Base-by-base conservation (phyloP, 2,329 filamentous ascomycete genomes). In the Emericellopsis cladophorae region DNA sequence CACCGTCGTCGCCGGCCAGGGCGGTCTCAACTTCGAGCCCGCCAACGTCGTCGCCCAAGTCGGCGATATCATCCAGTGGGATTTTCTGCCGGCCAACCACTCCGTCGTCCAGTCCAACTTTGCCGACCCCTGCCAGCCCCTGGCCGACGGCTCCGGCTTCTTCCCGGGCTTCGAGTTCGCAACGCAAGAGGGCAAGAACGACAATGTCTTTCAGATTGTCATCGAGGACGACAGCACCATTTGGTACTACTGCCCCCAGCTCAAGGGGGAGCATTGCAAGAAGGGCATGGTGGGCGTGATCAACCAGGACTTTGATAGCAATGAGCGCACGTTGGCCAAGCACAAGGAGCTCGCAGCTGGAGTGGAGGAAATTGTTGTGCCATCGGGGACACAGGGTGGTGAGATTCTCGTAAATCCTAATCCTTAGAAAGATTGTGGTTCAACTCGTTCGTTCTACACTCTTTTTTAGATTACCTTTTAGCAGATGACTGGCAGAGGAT, bases 31-130 rank as follows among this genome's bases (percentile, higher is more conserved):
- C 38, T 77, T 76, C 54, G 60, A 65, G 38, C 74, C 74, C 2
- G 59, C 67, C 45, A 66, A 63, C 46, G 57, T 74, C 33, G 62
- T 61, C 3, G 73, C 72, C 15, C 53, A 58, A 10, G 43, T 64
- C 7, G 72, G 71, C 44, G 68, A 73, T 44, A 46, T 68, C 4
- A 53, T 77, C 43, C 70, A 76, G 57, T 77, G 67, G 60, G 66
- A 70, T 50, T 76, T 69, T 61, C 66, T 65, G 46, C 64, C 71
- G 8, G 51, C 48, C 43, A 72, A 68, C 57, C 72, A 75, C 62
- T 65, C 64, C 15, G 58, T 76, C 34, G 61, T 49, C 2, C 56
- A 66, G 51, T 64, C 63, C 31, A 58, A 51, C 51, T 68, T 68
- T 45, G 59, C 45, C 40, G 47, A 57, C 36, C 65, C 65, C 18